Conservation (phyloP, 495 filamentous ascomycete genomes). For the Penicillium verhagenii region DNA sequence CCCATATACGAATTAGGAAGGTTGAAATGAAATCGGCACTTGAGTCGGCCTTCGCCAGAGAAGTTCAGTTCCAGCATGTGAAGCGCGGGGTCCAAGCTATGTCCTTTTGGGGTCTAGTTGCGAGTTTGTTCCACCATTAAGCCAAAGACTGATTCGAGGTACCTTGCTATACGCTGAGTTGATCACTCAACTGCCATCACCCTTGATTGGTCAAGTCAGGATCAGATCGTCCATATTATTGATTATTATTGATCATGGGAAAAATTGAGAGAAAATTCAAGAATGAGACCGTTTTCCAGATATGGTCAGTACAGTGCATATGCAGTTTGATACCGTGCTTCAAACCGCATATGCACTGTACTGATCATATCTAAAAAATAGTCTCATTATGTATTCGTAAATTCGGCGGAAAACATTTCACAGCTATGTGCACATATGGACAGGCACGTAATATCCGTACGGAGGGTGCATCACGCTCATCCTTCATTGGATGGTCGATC, state of each 20-base stretch:
- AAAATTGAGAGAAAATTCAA: no score
- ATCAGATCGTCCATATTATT: no score
- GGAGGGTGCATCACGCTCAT: background rate
- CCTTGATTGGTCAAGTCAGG: background rate
- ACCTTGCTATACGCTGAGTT: no score
- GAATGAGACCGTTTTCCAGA: no score
- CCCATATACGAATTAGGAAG: background rate
- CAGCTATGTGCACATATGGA: no score
- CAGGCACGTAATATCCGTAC: background rate
- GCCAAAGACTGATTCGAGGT: background rate
- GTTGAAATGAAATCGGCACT: background rate
- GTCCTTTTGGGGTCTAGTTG: background rate
- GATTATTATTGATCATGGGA: no score
- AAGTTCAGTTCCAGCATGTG: constrained; percentile 6
- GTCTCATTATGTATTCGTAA: no score
- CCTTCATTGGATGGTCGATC: constrained; percentile 19
- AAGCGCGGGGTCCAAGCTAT: constrained; percentile 4
- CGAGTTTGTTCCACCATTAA: background rate
- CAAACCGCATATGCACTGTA: no score
- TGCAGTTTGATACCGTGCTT: no score
- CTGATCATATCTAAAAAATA: no score
- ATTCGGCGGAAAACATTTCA: no score
- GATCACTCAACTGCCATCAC: background rate
- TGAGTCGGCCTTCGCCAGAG: background rate
- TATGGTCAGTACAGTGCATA: no score